Conservation (phyloP, 352 stramenopile species). For the Pilasporangium apinafurcum region DNA sequence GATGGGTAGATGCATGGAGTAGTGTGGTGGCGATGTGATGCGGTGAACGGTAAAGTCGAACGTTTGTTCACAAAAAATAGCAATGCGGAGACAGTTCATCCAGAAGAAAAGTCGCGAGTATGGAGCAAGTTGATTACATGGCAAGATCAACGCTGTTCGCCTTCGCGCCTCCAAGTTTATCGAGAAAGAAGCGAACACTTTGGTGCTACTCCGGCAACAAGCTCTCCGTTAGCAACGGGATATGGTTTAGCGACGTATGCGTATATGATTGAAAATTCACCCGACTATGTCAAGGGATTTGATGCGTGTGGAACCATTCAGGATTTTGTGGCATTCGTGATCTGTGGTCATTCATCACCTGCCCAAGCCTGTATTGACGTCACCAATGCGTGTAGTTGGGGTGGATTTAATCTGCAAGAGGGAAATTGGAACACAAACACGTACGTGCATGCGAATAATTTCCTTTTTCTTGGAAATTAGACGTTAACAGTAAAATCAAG, state of each 20-base stretch:
- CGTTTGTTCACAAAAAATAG: conserved; percentile 13
- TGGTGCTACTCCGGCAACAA: background rate
- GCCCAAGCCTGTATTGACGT: conserved; percentile 52
- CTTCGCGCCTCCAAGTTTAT: conserved; percentile 37
- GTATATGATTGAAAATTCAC: conserved; percentile 30
- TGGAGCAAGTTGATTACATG: conserved; percentile 75
- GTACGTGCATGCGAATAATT: conserved; percentile 10
- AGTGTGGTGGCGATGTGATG: conserved; percentile 64
- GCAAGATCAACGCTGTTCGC: conserved; percentile 72
- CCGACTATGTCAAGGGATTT: conserved; percentile 29
- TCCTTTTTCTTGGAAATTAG: background rate
- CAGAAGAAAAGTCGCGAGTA: conserved; percentile 5
- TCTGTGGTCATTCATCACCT: conserved; percentile 44
- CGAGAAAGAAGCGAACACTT: conserved; percentile 9
- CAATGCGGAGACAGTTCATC: background rate
- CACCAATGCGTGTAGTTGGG: conserved; percentile 77
- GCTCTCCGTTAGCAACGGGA: conserved; percentile 37
- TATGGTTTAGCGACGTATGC: conserved; percentile 72
- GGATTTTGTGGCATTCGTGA: conserved; percentile 65
- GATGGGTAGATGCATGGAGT: conserved; percentile 75
- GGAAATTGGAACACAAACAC: conserved; percentile 36
- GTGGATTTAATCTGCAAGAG: conserved; percentile 36
- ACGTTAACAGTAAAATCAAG: conserved; percentile 9
- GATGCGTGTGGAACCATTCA: conserved; percentile 78
- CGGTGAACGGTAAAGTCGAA: conserved; percentile 17